Base-by-base conservation (phyloP, 306 rosid species). In the Delonix regia region DNA sequence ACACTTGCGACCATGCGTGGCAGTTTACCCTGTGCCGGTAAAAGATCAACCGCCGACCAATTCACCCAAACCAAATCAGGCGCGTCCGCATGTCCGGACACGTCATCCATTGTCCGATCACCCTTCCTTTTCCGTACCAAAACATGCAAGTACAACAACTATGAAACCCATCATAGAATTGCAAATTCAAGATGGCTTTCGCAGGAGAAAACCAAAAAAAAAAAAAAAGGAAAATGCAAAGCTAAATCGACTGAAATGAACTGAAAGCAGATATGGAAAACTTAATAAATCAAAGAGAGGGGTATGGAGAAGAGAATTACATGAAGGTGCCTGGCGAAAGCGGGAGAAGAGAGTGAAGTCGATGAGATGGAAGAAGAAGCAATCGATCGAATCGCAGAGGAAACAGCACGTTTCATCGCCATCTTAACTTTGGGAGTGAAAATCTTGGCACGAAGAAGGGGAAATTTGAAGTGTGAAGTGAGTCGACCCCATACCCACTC, bases 391-490 rank as follows among this genome's bases (percentile, higher is more conserved):
- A 86, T 27, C 11, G 90, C 93, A 42, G 93, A 71, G 21, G 75
- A 74, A 81, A 88, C 80, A 55, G 67, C 86, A 47, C 87, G 82
- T 78, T 87, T 90, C 92, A 83, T 84, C 30, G 93, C 90, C 91
- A 88, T 88, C 18, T 27, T 19, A 66, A 41, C n/a, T 38, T 19
- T n/a, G 9, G 44, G 4, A 36, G 18, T n/a, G 27, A 7, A 9
- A 38, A 38, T 2, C 4, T 48, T 2, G 4, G 16, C 0, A 2
- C 4, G 12, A 4, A 12, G 34, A 11, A 41, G 71, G 13, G 19
- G 9, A 41, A n/a, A 34, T 18, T 39, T 41, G 24, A 25, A 5
- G n/a, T 2, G 11, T 10, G 52, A 19, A 6, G 14, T 1, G 19
- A n/a, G 0, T 6, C 9, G 4, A 14, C 9, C 0, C 5, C 0